phyloP scores from a whole-genome alignment of 2,329 filamentous ascomycete species.

The Davidsoniella virescens region DNA sequence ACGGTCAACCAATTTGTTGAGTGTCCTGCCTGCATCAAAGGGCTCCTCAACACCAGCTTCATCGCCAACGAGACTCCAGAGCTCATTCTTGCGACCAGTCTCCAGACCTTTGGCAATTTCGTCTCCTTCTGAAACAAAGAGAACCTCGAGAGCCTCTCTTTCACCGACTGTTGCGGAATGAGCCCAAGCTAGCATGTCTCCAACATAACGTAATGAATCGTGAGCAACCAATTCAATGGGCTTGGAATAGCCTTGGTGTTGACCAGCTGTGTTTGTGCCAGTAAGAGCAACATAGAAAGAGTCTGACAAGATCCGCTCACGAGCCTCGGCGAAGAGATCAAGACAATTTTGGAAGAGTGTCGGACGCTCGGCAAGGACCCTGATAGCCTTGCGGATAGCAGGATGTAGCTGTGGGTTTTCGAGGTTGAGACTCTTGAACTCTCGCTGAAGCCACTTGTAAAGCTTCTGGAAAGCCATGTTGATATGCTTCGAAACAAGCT shows the following conservation, averaged over 20 bases:
- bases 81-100: constrained; percentile 63
- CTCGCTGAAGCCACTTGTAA: constrained; percentile 85
- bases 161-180: constrained; percentile 92
- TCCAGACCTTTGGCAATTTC: constrained; percentile 65
- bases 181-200: constrained; percentile 95
- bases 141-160: constrained; percentile 72
- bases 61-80: constrained; percentile 56
- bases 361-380: constrained; percentile 77
- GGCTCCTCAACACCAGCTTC: constrained; percentile 29
- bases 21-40: constrained; percentile 68
- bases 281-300: constrained; percentile 80
- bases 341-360: constrained; percentile 85
- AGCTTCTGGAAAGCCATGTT: constrained; percentile 89
- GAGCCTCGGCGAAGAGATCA: constrained; percentile 79
- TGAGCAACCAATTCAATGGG: constrained; percentile 90
- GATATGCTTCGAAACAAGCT: constrained; percentile 71
- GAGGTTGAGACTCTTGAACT: constrained; percentile 81
- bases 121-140: constrained; percentile 82
- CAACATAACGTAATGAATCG: constrained; percentile 78
- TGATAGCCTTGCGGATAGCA: constrained; percentile 66
- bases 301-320: constrained; percentile 74
- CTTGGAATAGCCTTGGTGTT: constrained; percentile 49
- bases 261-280: constrained; percentile 43
- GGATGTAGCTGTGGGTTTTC: constrained; percentile 87
- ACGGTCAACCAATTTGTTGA: constrained; percentile 75